These are phyloP conservation scores for Lachnellula cervina DNA, from an alignment of 2,329 filamentous ascomycete species.

Conservation along the genomic window DNA sequence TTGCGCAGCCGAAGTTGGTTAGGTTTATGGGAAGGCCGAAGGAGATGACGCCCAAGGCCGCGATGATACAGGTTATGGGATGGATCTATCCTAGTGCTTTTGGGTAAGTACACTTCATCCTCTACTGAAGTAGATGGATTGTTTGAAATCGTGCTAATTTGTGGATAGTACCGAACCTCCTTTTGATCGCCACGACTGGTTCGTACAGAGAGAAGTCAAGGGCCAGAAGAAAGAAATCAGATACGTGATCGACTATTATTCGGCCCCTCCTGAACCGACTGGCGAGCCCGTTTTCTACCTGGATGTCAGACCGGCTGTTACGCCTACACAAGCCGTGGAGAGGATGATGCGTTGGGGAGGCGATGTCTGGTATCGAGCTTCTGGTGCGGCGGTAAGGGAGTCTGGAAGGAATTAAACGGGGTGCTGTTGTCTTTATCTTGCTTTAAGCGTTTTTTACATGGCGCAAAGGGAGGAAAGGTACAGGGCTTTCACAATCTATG, in stretches of 20 bases:
- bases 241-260: conserved; percentile 97
- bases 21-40: conserved; percentile 85
- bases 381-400: conserved; percentile 28
- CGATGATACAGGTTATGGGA: conserved; percentile 74
- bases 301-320: conserved; percentile 86
- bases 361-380: conserved; percentile 73
- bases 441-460: not conserved
- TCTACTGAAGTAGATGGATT: not conserved
- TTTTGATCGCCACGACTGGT: conserved; percentile 98
- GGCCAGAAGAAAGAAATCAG: conserved; percentile 72
- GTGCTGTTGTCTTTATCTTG: not conserved
- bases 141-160: conserved; percentile 2
- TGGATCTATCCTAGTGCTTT: conserved; percentile 76
- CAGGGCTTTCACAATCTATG: not conserved
- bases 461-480: not conserved
- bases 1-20: conserved; percentile 65
- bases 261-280: conserved; percentile 64
- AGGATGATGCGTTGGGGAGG: conserved; percentile 83
- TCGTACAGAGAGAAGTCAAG: conserved; percentile 66
- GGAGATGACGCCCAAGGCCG: conserved; percentile 87
- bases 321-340: conserved; percentile 75
- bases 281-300: conserved; percentile 95
- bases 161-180: conserved; percentile 67
- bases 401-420: not conserved
- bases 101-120: conserved; percentile 47